A percentile compares a stretch with the other conserved stretches of the same genome.
These are phyloP conservation scores for Conticribra weissflogii DNA, from an alignment of 108 stramenopile species.

Conservation along the genomic window DNA sequence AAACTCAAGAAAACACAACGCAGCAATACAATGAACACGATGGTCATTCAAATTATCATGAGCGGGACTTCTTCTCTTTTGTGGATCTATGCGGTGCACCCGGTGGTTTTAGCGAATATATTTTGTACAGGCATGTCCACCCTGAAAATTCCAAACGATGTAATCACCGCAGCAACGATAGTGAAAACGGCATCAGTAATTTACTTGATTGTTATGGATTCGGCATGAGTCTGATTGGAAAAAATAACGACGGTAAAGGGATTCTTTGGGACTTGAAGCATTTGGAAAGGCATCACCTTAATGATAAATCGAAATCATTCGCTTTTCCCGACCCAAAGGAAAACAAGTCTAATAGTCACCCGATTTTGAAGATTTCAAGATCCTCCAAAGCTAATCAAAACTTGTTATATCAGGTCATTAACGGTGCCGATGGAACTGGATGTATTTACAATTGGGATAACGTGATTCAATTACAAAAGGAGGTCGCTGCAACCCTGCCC, in stretches of 20 bases:
- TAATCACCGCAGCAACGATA: not conserved
- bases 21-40: no score
- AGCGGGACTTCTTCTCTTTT: slow-evolving; percentile 66
- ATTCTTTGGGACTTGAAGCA: slow-evolving; percentile 66
- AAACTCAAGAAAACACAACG: not conserved
- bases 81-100: slow-evolving; percentile 90
- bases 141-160: not conserved
- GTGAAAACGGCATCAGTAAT: not conserved
- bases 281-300: slow-evolving; percentile 21
- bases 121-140: slow-evolving; percentile 63
- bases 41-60: no score
- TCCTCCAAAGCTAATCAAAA: no score
- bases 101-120: slow-evolving; percentile 89
- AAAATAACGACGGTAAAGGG: slow-evolving; percentile 79
- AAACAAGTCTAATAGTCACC: no score
- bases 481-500: slow-evolving; percentile 19
- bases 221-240: slow-evolving; percentile 81
- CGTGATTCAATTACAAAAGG: slow-evolving; percentile 49
- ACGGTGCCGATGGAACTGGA: slow-evolving; percentile 78
- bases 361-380: no score
- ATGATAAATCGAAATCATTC: no score
- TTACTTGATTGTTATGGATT: slow-evolving; percentile 59
- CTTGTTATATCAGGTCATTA: slow-evolving; percentile 55
- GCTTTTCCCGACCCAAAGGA: not conserved
- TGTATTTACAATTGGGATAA: slow-evolving; percentile 89